Percentiles rank a stretch among this genome's conserved stretches.
phyloP scores from a whole-genome alignment of 1,284 basidiomycete species.

The Chalciporus sp. region DNA sequence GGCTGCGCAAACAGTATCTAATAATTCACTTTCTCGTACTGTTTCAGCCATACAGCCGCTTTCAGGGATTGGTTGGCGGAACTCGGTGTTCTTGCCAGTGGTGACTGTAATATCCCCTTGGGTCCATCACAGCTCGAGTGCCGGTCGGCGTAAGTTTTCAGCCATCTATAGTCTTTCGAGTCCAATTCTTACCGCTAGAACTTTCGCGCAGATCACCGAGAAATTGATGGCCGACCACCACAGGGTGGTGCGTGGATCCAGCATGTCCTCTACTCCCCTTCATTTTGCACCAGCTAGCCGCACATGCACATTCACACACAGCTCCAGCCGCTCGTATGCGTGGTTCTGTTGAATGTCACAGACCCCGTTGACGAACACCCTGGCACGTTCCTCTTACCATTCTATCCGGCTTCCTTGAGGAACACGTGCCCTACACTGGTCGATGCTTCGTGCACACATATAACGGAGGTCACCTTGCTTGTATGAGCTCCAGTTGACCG shows the following conservation, averaged over 20 bases:
- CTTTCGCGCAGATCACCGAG: background rate
- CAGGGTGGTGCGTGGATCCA: constrained; percentile 10
- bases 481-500: constrained; percentile 7
- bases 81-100: background rate
- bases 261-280: constrained; percentile 17
- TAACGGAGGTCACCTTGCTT: constrained; percentile 20
- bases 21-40: constrained; percentile 9
- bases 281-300: constrained; percentile 13
- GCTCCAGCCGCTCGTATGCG: constrained; percentile 19
- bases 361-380: constrained; percentile 9
- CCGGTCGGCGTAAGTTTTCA: background rate
- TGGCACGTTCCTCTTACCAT: constrained; percentile 13
- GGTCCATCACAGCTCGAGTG: background rate
- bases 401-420: constrained; percentile 13
- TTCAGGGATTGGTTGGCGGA: background rate
- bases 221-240: background rate
- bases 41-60: background rate
- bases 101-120: background rate
- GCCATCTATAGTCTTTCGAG: background rate
- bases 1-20: constrained; percentile 21
- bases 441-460: constrained; percentile 25
- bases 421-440: constrained; percentile 16
- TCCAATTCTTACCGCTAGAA: background rate
- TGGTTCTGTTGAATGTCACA: constrained; percentile 7
- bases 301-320: constrained; percentile 15